phyloP scores from a whole-genome alignment of 441 rosid genomes.

The Eruca vesicaria region DNA sequence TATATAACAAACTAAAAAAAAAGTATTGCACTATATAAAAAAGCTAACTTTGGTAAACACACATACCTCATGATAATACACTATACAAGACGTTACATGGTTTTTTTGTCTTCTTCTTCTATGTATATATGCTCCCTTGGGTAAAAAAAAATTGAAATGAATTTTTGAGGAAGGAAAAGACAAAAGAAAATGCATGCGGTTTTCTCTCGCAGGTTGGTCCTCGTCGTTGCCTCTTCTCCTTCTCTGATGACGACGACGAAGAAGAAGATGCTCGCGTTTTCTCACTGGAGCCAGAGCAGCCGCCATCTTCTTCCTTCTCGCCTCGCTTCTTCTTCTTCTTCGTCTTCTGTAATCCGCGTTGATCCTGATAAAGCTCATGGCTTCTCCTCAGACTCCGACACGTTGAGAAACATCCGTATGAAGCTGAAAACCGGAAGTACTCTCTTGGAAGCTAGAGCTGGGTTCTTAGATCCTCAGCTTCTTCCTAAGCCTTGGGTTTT shows the following conservation, averaged over 20 bases:
- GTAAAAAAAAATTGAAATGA: neutral
- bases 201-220: neutral
- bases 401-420: neutral
- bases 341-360: neutral
- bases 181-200: conserved; percentile 53
- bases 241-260: neutral
- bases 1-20: no score
- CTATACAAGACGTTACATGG: neutral
- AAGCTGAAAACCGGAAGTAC: conserved; percentile 23
- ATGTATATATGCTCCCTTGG: neutral
- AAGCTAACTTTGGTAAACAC: neutral
- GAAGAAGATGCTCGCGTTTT: neutral
- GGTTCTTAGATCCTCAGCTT: conserved; percentile 38
- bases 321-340: no score
- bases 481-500: conserved; percentile 16
- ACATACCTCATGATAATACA: neutral
- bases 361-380: no score
- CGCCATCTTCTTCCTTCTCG: conserved; percentile 28
- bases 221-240: neutral
- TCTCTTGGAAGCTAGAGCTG: conserved; percentile 36
- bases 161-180: neutral
- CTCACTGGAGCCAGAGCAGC: conserved; percentile 13
- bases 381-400: neutral
- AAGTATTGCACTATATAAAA: no score
- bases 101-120: neutral